Evolutionary conservation across 108 stramenopile species (phyloP), one percentile per base, ranked within the genome.

Genomic region (Pelagomonas calceolata): DNA sequence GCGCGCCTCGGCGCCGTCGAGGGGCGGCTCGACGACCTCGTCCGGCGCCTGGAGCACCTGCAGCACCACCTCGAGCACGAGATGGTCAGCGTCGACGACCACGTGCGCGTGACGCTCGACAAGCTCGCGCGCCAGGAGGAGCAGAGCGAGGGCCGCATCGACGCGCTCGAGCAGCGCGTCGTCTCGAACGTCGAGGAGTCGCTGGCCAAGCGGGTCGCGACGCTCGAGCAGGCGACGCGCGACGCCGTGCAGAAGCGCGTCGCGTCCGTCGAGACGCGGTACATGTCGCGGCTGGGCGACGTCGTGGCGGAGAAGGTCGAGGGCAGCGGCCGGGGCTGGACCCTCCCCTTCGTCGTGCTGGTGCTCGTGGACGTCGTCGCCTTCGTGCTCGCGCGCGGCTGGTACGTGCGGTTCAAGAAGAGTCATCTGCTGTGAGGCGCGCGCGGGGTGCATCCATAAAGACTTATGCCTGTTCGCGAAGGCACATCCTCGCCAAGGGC

Each of bases 31-130:
- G 76, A 76, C 34, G 33, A n/a, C 0, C 35, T 60, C 67, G 70
- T 72, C 5, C 36, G 46, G 43, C 43, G 37, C 15, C 69, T 71
- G 45, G 66, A 45, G 51, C 17, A 32, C 16, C 29, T 32, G 32
- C 66, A 76, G 68, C 70, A 76, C 34, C 75, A 79, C 70, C 44
- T 79, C n/a, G 79, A 79, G 76, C 79, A 79, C 73, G 64, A 79
- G 46, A 30, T 79, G 32, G 68, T 60, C 36, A 33, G 29, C 34
- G 64, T 75, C 43, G 21, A 72, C 34, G 71, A 73, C 35, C 33
- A 66, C 30, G 72, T 79, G 33, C 34, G 68, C 67, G 39, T 65
- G 65, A 79, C 75, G 33, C 45, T 79, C 36, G 45, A 64, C 16
- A 72, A 76, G 79, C 79, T 79, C 10, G 34, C 71, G 63, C 31